phyloP scores from a whole-genome alignment of 768 basidiomycete species.

The Suillus fuscotomentosus region DNA sequence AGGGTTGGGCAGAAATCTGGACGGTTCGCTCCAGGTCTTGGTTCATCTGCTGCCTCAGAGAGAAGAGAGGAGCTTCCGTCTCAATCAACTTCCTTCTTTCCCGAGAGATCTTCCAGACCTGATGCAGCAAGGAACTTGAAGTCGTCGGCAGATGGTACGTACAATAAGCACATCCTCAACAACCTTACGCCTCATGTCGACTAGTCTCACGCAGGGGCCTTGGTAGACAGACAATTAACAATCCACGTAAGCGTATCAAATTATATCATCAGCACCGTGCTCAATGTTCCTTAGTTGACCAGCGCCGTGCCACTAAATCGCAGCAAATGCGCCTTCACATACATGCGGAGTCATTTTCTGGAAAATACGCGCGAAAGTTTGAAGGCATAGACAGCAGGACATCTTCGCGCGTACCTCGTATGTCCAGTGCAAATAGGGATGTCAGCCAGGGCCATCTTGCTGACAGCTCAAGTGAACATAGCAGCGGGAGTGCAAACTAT shows the following conservation, averaged over 20 bases:
- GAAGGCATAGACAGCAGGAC: background rate
- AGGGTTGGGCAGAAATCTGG: background rate
- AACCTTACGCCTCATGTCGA: background rate
- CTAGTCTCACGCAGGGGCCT: background rate
- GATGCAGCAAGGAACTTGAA: too few relatives aligned
- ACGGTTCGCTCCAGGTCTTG: background rate
- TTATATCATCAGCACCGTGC: background rate
- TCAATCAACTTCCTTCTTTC: conserved; percentile 2
- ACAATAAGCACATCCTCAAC: background rate
- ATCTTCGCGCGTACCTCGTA: background rate
- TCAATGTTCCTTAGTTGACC: background rate
- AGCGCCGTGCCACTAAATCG: background rate
- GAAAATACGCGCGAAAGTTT: background rate
- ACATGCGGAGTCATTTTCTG: background rate
- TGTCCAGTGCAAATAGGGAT: background rate
- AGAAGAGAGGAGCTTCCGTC: background rate
- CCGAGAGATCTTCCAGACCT: background rate
- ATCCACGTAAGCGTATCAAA: background rate
- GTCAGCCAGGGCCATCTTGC: background rate
- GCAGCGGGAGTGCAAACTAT: background rate
- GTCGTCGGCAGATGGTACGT: background rate
- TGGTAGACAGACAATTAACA: background rate
- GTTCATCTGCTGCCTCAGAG: background rate
- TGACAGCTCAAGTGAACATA: background rate
- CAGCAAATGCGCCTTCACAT: background rate